phyloP scores from a whole-genome alignment of 2,329 filamentous ascomycete species.

The Arthrobotrys sinensis region DNA sequence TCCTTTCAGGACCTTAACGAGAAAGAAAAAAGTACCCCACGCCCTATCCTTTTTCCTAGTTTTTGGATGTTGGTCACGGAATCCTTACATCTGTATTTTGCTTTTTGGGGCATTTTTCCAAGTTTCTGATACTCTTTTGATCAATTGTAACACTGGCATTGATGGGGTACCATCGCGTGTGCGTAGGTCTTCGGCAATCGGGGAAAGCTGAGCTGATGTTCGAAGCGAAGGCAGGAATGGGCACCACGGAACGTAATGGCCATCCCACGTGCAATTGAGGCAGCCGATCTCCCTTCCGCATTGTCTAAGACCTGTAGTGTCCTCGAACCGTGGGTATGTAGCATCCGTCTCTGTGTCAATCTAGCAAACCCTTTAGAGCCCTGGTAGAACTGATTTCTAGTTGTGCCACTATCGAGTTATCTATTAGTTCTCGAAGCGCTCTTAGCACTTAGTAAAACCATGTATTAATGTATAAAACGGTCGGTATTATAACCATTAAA shows the following conservation, averaged over 20 bases:
- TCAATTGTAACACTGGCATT: slow-evolving; percentile 15
- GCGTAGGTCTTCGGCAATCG: slow-evolving; percentile 18
- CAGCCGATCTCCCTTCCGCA: slow-evolving; percentile 51
- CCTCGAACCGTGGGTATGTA: slow-evolving; percentile 11
- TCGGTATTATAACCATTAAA: slow-evolving; percentile 18
- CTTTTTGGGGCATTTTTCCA: slow-evolving; percentile 1
- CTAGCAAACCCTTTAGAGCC: background rate
- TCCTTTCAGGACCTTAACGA: slow-evolving; percentile 2
- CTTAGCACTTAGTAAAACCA: background rate
- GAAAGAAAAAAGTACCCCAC: slow-evolving; percentile 17
- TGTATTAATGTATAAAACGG: slow-evolving; percentile 26
- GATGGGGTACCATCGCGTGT: slow-evolving; percentile 18
- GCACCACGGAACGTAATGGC: slow-evolving; percentile 19
- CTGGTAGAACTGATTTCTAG: background rate
- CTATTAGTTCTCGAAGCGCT: slow-evolving; percentile 18
- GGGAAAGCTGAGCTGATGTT: slow-evolving; percentile 17
- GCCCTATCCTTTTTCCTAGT: background rate
- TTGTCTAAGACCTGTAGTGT: slow-evolving; percentile 28
- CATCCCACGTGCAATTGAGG: slow-evolving; percentile 33
- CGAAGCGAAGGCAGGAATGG: slow-evolving; percentile 23
- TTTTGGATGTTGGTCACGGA: slow-evolving; percentile 38
- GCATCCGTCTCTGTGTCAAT: slow-evolving; percentile 6
- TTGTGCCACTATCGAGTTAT: slow-evolving; percentile 25
- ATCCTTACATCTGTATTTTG: slow-evolving; percentile 7
- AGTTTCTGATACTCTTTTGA: background rate